Base-by-base conservation (phyloP, 306 rosid genomes). In the Oemleria cerasiformis region DNA sequence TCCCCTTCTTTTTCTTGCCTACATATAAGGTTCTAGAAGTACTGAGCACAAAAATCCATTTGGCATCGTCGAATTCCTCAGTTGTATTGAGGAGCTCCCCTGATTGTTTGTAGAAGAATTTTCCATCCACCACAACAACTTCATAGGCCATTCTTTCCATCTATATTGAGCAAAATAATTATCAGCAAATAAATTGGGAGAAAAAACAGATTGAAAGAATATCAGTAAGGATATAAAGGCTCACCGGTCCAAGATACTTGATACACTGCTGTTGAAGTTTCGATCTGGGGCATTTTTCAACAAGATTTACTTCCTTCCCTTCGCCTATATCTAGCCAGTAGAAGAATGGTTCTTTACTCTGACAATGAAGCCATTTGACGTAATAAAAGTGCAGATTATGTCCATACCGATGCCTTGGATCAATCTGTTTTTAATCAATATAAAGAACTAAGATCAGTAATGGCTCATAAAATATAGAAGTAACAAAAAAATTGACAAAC, bases 301-400 rank as follows among this genome's bases (percentile, higher is more conserved):
- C 70, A 43, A 86, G 84, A 84, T 88, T 88, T 78, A 89, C 82
- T 86, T 95, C 99, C 77, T 76, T 91, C 69, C 99, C 99, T 83
- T 95, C 97, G 63, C 99, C 99, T 76, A 95, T 92, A 77, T 95
- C 99, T 44, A 95, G 82, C 99, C 99, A 95, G 92, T 95, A 95
- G 90, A 95, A 95, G 87, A 89, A 95, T 49, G 99, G 99, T 77
- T 95, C 96, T 86, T 82, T 85, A 68, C 99, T 80, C 80, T 85
- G 93, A 67, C 90, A 89, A 15, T 84, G 96, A 81, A 92, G 96
- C 99, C 99, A 95, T 48, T 86, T 92, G 40, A 83, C 72, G 74
- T 88, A 95, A 74, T 91, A 95, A 17, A 88, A 92, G 80, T 88
- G 97, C 23, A 95, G 86, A 82, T 95, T 95, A 80, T 95, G 99